Evolutionary conservation across 2,329 filamentous ascomycete species (phyloP), one percentile per base, ranked within the genome.

Genomic region (Ceratocystis cacaofunesta): DNA sequence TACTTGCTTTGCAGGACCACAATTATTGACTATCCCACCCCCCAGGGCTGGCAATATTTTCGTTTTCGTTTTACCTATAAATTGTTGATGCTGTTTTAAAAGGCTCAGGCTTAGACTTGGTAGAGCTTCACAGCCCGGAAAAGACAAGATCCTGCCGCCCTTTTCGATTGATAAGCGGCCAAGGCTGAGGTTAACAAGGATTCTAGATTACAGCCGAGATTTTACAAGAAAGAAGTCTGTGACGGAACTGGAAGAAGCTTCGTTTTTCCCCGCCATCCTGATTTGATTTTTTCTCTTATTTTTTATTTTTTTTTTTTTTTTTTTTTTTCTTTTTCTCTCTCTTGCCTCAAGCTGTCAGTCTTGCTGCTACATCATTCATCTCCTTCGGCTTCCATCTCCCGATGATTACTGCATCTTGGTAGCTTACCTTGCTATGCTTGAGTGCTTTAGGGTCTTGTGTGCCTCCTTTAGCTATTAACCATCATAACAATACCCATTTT

Each of bases 131-230:
- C 48, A 15, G 19, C 48, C 48, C 25, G 10, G 48, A 52, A 52
- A 28, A 52, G 17, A 15, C 48, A 52, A 52, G 8, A 52, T 28
- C 48, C 48, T 52, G 10, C 30, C 30, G 22, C 52, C 25, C 10
- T 25, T 28, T 30, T 32, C 6, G 55, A 58, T 58, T 58, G 55
- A 58, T 58, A 58, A 58, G 55, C 55, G 17, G 12, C 55, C 28
- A 58, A 58, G 55, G 55, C 55, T 58, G 55, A 58, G 30, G 28
- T 17, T 30, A 55, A 58, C 55, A 58, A 58, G 55, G 55, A 58
- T 58, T 36, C 28, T 17, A 19, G 55, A 32, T 19, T n/a, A 58
- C 55, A 58, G 30, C 17, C 32, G 17, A 41, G 15, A 58, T 58
- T 32, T 32, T 32, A 28, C 5, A 15, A 58, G n/a, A 15, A 7